Conservation (phyloP, 2,329 filamentous ascomycete genomes). For the Rhynchosporium agropyri region DNA sequence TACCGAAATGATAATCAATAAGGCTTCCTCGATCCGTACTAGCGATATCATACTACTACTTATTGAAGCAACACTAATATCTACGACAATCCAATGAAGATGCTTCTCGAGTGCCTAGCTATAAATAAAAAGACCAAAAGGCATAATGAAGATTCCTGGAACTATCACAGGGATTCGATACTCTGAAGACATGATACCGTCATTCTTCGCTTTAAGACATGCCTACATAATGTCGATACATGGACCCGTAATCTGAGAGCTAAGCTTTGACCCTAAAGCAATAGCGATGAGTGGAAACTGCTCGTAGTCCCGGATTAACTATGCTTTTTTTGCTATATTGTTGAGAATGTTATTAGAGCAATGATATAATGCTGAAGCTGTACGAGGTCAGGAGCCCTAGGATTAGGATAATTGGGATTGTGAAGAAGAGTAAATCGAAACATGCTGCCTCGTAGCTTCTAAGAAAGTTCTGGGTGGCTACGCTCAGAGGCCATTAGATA, state of each 20-base stretch:
- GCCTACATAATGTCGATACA: slow-evolving; percentile 34
- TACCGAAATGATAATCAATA: no score
- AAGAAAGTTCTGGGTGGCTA: slow-evolving; percentile 46
- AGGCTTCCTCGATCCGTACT: not conserved
- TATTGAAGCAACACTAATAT: slow-evolving; percentile 54
- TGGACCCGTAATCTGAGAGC: slow-evolving; percentile 47
- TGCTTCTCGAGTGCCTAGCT: slow-evolving; percentile 56
- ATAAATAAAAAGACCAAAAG: slow-evolving; percentile 57
- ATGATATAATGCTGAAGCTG: slow-evolving; percentile 55
- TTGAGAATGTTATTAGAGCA: slow-evolving; percentile 59
- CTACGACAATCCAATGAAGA: slow-evolving; percentile 56
- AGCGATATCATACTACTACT: slow-evolving; percentile 47
- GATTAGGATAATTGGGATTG: slow-evolving; percentile 55
- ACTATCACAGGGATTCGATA: slow-evolving; percentile 62
- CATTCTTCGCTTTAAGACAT: slow-evolving; percentile 35
- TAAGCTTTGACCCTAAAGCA: slow-evolving; percentile 41
- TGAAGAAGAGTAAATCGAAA: slow-evolving; percentile 51
- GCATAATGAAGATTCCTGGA: slow-evolving; percentile 54
- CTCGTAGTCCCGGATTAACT: slow-evolving; percentile 56
- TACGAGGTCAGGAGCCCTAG: slow-evolving; percentile 53
- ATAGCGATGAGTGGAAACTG: slow-evolving; percentile 54
- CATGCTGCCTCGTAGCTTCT: slow-evolving; percentile 13
- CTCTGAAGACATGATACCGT: slow-evolving; percentile 64
- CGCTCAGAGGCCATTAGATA: slow-evolving; percentile 45
- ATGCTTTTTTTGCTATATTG: slow-evolving; percentile 58